phyloP scores from a whole-genome alignment of 306 rosid genomes.

The Glycine tomentella region DNA sequence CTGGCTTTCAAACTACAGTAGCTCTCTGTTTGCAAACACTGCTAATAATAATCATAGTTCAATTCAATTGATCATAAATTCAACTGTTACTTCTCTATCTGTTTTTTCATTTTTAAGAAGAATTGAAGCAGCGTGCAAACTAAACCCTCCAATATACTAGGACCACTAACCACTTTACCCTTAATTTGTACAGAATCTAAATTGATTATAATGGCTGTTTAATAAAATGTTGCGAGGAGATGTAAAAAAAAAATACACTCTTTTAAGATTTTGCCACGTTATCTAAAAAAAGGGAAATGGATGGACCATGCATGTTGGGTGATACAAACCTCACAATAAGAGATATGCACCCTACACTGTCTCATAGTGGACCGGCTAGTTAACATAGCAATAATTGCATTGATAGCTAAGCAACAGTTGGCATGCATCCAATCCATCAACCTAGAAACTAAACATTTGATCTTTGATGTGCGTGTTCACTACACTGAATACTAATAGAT shows the following conservation, averaged over 20 bases:
- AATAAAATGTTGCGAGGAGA: background rate
- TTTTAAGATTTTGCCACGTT: background rate
- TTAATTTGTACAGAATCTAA: background rate
- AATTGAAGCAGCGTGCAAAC: background rate
- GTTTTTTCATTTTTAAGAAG: background rate
- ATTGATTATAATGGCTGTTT: background rate
- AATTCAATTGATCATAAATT: background rate
- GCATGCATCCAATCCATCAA: background rate
- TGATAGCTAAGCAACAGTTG: conserved; percentile 50
- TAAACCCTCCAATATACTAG: background rate
- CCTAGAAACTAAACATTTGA: no score
- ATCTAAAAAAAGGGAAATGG: conserved; percentile 27
- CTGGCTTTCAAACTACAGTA: no score
- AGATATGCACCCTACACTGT: conserved; percentile 37
- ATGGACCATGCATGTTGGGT: conserved; percentile 46
- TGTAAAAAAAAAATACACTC: background rate
- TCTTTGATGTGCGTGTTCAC: no score
- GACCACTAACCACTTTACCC: background rate
- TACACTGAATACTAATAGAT: no score
- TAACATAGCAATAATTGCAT: conserved; percentile 43
- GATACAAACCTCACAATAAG: conserved; percentile 23
- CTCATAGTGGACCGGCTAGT: conserved; percentile 40
- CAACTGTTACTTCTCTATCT: background rate
- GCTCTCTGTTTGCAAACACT: no score
- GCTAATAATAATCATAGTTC: background rate